These are phyloP conservation scores for Agaricus sinodeliciosus DNA, from an alignment of 768 basidiomycete species.

Conservation along the genomic window DNA sequence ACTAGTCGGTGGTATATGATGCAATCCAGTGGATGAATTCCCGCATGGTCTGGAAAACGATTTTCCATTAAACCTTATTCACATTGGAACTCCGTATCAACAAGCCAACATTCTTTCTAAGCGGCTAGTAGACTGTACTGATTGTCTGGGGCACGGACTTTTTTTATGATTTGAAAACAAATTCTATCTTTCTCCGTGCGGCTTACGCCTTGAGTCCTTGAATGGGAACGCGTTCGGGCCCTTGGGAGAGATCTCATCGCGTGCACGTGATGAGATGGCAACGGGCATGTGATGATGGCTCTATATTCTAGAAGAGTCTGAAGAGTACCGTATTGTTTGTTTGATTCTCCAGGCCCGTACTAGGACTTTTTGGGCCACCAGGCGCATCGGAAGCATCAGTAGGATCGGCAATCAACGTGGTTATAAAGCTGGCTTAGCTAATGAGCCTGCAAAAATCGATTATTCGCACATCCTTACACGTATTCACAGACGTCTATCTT, in stretches of 20 bases:
- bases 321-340: background rate
- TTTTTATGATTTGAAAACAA: background rate
- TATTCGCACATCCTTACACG: background rate
- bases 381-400: background rate
- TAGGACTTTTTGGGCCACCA: background rate
- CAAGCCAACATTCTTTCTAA: no score
- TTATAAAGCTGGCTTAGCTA: no score
- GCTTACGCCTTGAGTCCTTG: no score
- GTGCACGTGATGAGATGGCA: slow-evolving; percentile 3
- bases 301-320: background rate
- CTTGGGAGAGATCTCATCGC: background rate
- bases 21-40: no score
- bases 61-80: no score
- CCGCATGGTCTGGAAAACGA: no score
- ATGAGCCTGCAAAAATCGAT: no score
- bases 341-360: background rate
- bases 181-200: background rate
- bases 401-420: no score
- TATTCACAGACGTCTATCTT: slow-evolving; percentile 1
- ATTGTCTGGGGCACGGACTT: no score
- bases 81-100: no score
- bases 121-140: no score
- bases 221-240: background rate
- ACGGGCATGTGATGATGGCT: slow-evolving; percentile 8
- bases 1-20: no score